Evolutionary conservation across 2,329 filamentous ascomycete genomes (phyloP), one percentile per base, ranked within the genome.

Genomic region (Colletotrichum sp.): DNA sequence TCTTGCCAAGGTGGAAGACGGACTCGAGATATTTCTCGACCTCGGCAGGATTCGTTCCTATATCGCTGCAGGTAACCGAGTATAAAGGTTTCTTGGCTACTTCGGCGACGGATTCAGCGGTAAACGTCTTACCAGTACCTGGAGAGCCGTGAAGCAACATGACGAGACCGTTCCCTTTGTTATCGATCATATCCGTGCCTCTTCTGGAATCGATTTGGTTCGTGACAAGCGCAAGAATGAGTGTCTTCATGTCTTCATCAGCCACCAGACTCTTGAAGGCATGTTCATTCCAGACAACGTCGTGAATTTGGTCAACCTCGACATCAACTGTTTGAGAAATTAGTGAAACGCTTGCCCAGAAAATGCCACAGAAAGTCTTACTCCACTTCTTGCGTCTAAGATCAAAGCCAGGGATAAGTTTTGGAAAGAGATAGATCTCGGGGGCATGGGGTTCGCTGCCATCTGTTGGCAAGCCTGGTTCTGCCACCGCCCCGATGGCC

Each of bases 61-160:
- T 66, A n/a, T 82, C 81, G 9, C 79, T 79, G 22, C 76, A 81
- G 3, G 78, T 82, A 1, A 83, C 79, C 1, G 69, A 69, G n/a
- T 79, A 82, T 1, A 83, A 66, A 3, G 82, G 82, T 18, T 55
- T 65, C 60, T 66, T 22, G 1, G 39, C 72, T 6, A 66, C 9
- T 48, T 71, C 67, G 16, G 68, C 72, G 16, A 69, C 64, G 12
- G 32, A 82, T 62, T 84, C 83, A 1, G 84, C 84, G 1, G 84
- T 85, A 36, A 85, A 72, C 2, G 84, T 84, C 68, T 85, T 85
- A 3, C 84, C 84, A 1, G 82, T 84, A 2, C 84, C 84, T 0
- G 84, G 84, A 4, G 79, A 78, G 1, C 84, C 84, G 48, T 85
- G 83, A 0, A 85, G 79, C 1, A 85, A 76, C 26, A 84, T 78